Conservation (phyloP, 164 flowering plant species). For the Kingdonia uniflora region DNA sequence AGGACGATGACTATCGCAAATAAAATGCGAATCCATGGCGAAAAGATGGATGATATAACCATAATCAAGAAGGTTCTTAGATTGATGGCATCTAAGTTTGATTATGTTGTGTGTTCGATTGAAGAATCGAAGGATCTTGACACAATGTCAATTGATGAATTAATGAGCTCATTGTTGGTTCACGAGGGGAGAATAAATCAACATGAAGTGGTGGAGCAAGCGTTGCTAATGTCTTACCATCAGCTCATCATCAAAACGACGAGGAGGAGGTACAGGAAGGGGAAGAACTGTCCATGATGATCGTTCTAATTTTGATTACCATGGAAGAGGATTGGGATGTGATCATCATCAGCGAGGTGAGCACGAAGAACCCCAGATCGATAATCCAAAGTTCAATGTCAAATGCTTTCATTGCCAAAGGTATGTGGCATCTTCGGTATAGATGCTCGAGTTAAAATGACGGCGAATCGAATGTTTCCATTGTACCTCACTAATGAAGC, state of each 20-base stretch:
- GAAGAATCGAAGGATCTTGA: not conserved
- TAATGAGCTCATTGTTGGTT: not conserved
- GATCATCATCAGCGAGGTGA: too few species aligned
- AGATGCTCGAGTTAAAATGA: constrained; percentile 4
- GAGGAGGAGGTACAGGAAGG: not conserved
- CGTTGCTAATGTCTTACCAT: not conserved
- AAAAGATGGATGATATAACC: not conserved
- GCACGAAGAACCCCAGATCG: too few species aligned
- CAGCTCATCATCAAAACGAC: not conserved
- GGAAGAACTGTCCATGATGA: not conserved
- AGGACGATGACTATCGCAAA: not conserved
- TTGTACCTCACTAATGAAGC: not conserved
- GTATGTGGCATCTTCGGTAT: not conserved
- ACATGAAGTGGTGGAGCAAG: not conserved
- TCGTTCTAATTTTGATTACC: not conserved
- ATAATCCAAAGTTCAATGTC: too few species aligned
- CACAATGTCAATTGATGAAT: not conserved
- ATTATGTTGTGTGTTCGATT: not conserved
- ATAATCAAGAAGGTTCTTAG: not conserved
- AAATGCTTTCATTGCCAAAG: too few species aligned
- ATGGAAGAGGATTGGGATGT: not conserved
- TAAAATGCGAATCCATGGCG: not conserved
- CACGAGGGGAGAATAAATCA: not conserved
- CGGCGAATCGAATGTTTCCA: not conserved
- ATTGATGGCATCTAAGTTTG: not conserved